Evolutionary conservation across 2,329 filamentous ascomycete genomes (phyloP).

Genomic region (Esteya vermicola): DNA sequence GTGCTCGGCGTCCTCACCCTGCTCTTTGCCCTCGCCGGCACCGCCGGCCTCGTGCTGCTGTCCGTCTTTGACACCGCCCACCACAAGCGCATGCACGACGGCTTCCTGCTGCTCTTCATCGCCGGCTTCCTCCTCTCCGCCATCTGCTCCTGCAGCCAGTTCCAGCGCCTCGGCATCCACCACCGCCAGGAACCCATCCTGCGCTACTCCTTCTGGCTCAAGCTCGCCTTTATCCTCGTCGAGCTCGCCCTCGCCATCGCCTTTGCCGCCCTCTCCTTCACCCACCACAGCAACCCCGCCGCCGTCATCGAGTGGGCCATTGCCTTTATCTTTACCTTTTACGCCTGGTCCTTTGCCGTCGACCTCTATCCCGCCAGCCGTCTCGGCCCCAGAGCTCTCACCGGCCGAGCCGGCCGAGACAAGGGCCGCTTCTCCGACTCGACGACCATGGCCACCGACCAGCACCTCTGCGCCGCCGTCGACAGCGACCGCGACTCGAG

Average conservation of each 20-base stretch:
- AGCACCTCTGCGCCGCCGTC: too few relatives aligned
- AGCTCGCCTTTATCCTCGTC: conserved; percentile 69
- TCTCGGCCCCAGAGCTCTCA: too few relatives aligned
- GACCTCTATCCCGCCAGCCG: conserved; percentile 83
- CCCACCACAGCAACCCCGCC: conserved; percentile 43
- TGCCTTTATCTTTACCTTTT: conserved; percentile 75
- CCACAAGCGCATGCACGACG: conserved; percentile 54
- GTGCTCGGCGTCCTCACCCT: conserved; percentile 47
- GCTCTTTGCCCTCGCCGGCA: conserved; percentile 57
- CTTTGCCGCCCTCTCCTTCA: conserved; percentile 48
- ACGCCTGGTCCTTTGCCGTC: conserved; percentile 73
- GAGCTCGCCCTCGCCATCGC: conserved; percentile 60
- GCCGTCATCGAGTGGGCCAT: conserved; percentile 71
- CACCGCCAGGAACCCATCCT: conserved; percentile 65
- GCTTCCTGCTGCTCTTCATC: conserved; percentile 74
- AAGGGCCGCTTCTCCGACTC: too few relatives aligned
- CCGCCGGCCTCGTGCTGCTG: conserved; percentile 65
- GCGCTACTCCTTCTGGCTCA: conserved; percentile 71
- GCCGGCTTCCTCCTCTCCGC: conserved; percentile 73
- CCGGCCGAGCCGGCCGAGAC: too few relatives aligned
- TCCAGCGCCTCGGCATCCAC: conserved; percentile 68
- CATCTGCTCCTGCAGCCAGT: conserved; percentile 81
- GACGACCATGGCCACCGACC: too few relatives aligned
- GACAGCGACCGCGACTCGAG: conserved; percentile 41
- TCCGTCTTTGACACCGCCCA: conserved; percentile 72